A percentile compares a stretch with the other conserved stretches of the same genome.
Conservation (phyloP, 345 rosid genomes). For the Pistacia integerrima region DNA sequence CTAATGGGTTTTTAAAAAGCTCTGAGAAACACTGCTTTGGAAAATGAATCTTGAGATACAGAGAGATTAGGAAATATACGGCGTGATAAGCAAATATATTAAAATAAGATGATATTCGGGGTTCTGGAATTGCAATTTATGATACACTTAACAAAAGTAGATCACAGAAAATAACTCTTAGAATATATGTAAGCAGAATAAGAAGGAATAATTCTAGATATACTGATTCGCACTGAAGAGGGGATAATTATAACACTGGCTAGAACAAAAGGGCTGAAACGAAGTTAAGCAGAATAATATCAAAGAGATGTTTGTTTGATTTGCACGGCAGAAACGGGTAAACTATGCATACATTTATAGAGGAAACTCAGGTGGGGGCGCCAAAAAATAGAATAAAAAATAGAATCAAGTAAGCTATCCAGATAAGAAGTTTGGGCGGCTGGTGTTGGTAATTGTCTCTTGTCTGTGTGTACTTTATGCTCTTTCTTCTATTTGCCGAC, state of each 20-base stretch:
- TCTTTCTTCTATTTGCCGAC: background rate
- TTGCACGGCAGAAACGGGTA: background rate
- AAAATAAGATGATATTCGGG: background rate
- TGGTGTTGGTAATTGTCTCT: background rate
- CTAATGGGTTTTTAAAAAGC: background rate
- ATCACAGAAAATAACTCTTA: background rate
- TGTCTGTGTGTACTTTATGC: background rate
- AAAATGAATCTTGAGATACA: constrained; percentile 2
- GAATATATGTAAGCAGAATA: background rate
- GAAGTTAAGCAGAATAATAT: background rate
- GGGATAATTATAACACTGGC: background rate
- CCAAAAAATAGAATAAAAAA: background rate
- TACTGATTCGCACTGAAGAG: constrained; percentile 7
- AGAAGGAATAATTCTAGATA: background rate
- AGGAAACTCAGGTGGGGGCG: background rate
- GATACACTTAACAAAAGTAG: background rate
- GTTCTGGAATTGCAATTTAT: background rate
- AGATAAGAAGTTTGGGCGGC: constrained; percentile 12
- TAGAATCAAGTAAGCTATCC: constrained; percentile 15
- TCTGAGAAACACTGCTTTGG: background rate
- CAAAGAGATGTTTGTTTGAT: constrained; percentile 1
- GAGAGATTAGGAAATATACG: background rate
- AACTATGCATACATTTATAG: constrained; percentile 19
- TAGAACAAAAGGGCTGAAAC: background rate
- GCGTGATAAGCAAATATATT: background rate